phyloP scores from a whole-genome alignment of 495 filamentous ascomycete genomes.

The Usnea hakonensis region DNA sequence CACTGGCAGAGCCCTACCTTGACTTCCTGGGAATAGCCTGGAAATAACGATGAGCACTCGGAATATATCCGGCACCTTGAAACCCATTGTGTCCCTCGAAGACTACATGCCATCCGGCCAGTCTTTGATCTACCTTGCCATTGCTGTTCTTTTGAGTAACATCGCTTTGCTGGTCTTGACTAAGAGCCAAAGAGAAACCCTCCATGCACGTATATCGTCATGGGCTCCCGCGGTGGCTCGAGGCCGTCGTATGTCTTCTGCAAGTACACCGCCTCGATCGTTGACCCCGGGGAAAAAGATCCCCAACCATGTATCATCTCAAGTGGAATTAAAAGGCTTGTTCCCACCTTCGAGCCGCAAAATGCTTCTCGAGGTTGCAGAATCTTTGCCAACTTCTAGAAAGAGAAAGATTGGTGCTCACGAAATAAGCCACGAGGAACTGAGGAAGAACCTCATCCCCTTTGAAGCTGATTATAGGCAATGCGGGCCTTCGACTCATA shows the following conservation, averaged over 20 bases:
- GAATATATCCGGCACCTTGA: neutral
- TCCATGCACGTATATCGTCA: conserved; percentile 20
- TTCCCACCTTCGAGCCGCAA: conserved; percentile 52
- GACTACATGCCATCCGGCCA: neutral
- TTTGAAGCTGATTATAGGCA: conserved; percentile 38
- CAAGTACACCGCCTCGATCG: conserved; percentile 51
- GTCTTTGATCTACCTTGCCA: conserved; percentile 7
- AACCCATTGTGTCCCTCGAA: neutral
- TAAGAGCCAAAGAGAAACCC: conserved; percentile 23
- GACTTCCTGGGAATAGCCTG: neutral
- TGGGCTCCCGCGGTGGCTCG: conserved; percentile 24
- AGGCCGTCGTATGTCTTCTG: conserved; percentile 32
- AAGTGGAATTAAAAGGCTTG: conserved; percentile 38
- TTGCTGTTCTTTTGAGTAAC: conserved; percentile 14
- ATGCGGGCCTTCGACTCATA: conserved; percentile 39
- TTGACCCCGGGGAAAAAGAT: conserved; percentile 45
- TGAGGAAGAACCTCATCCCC: conserved; percentile 32
- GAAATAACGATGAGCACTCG: neutral
- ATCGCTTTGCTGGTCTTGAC: conserved; percentile 26
- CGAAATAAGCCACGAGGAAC: conserved; percentile 29
- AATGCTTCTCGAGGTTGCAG: conserved; percentile 33
- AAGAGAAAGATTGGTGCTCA: conserved; percentile 19
- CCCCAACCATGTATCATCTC: conserved; percentile 23
- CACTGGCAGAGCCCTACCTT: neutral
- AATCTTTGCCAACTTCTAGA: conserved; percentile 18